Evolutionary conservation across 805 yeast genomes (phyloP), one percentile per base, ranked within the genome.

Genomic region (Cyberlindnera subsufficiens): DNA sequence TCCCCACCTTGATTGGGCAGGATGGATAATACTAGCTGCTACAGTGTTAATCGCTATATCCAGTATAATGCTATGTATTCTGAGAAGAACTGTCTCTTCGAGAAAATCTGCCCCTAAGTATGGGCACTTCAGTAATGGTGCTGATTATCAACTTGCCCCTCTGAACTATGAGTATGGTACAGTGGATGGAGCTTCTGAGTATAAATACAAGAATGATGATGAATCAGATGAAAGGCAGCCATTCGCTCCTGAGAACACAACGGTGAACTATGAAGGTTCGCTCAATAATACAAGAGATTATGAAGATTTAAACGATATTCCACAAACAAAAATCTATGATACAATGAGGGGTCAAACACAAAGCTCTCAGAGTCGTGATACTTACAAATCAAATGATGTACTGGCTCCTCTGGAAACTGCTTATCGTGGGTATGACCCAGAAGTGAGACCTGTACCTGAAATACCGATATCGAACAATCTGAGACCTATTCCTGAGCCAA

Each of bases 11-110:
- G 73, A 78, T 42, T 89, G 88, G 80, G 75, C 82, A 36, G 96
- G 96, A 20, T 91, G 97, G 97, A 66, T 84, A 39, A 74, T 86
- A 45, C 65, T 90, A 20, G 78, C 78, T 0, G 76, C 91, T 1
- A 77, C 93, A 0, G 74, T 83, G 2, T 60, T 82, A 29, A 69
- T 81, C 37, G 83, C 91, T 0, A 49, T 82, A 2, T 71, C 78
- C 25, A 80, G 87, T 1, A 73, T 88, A 2, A 59, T 82, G 49
- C 63, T 85, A 16, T 87, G 96, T 59, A 71, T 86, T 41, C 72
- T 83, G 68, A 77, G 90, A 55, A 68, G 96, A 51, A 73, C 85
- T 0, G 75, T 79, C 5, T 71, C 75, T 1, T 58, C 62, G 0
- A 54, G 62, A 54, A 54, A 50, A 17, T 53, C 46, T 0, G 39